A percentile compares a stretch with the other conserved stretches of the same genome.
Conservation (phyloP, 495 filamentous ascomycete genomes). For the Lasiosphaeria hispida region DNA sequence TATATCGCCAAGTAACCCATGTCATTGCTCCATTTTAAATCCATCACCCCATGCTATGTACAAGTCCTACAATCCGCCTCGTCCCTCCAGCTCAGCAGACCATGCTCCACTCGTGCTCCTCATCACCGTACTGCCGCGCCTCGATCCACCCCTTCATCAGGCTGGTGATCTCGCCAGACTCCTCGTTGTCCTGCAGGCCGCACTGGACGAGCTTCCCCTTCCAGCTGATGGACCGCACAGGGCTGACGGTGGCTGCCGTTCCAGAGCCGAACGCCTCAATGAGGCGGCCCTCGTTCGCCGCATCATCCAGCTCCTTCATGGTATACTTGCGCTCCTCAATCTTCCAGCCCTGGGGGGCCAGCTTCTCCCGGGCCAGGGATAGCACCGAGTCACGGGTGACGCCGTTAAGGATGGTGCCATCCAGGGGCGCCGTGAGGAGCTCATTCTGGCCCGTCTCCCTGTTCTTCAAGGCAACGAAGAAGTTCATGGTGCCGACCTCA, state of each 20-base stretch:
- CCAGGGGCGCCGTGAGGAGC: conserved; percentile 86
- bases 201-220: conserved; percentile 74
- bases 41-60: conserved; percentile 7
- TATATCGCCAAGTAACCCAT: not conserved
- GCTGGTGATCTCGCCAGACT: conserved; percentile 79
- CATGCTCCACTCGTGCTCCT: conserved; percentile 80
- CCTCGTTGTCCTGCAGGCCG: conserved; percentile 69
- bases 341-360: conserved; percentile 82
- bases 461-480: conserved; percentile 79
- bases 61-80: not conserved
- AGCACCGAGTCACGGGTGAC: conserved; percentile 89
- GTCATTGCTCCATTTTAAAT: conserved; percentile 2
- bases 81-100: conserved; percentile 29
- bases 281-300: conserved; percentile 77
- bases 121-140: conserved; percentile 89
- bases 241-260: conserved; percentile 81
- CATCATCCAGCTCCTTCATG: conserved; percentile 78
- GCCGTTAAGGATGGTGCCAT: conserved; percentile 95
- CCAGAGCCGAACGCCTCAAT: conserved; percentile 92
- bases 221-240: conserved; percentile 85
- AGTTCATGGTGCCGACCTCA: conserved; percentile 97
- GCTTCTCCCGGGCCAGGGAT: conserved; percentile 73
- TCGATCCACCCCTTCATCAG: conserved; percentile 97
- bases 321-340: conserved; percentile 85
- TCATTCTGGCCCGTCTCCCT: conserved; percentile 84